These are phyloP conservation scores for Daedaleopsis nitida DNA, from an alignment of 768 basidiomycete genomes.

Conservation along the genomic window DNA sequence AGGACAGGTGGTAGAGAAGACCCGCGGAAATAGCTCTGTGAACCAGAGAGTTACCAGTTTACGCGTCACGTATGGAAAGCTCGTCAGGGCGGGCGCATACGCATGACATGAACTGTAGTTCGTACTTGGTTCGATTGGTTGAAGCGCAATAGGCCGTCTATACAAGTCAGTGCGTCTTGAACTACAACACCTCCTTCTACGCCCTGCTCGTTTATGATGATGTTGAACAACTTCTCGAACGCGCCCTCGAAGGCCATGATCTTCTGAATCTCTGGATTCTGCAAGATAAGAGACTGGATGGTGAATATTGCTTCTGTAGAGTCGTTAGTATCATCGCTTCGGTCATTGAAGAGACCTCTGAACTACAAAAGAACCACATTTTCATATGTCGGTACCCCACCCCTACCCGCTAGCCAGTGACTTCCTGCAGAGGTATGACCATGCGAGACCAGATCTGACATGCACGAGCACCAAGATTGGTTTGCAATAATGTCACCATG, in stretches of 20 bases:
- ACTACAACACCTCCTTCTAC: conserved; percentile 88
- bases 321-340: neutral
- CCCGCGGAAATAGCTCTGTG: conserved; percentile 94
- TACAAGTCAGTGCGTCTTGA: conserved; percentile 82
- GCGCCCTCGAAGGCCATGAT: conserved; percentile 95
- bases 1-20: conserved; percentile 71
- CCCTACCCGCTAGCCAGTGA: too few relatives aligned
- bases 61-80: conserved; percentile 15
- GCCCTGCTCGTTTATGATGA: conserved; percentile 85
- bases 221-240: conserved; percentile 93
- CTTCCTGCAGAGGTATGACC: too few relatives aligned
- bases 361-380: too few relatives aligned
- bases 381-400: too few relatives aligned
- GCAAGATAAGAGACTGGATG: conserved; percentile 77
- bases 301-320: conserved; percentile 77
- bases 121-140: conserved; percentile 92
- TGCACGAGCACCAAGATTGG: too few relatives aligned
- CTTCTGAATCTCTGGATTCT: conserved; percentile 94
- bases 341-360: too few relatives aligned
- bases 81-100: conserved; percentile 9
- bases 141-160: conserved; percentile 86
- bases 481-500: too few relatives aligned
- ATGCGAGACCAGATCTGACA: too few relatives aligned
- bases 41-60: neutral
- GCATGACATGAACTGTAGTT: conserved; percentile 16